These are phyloP conservation scores for Cubamyces lactineus DNA, from an alignment of 768 basidiomycete species.

Conservation along the genomic window DNA sequence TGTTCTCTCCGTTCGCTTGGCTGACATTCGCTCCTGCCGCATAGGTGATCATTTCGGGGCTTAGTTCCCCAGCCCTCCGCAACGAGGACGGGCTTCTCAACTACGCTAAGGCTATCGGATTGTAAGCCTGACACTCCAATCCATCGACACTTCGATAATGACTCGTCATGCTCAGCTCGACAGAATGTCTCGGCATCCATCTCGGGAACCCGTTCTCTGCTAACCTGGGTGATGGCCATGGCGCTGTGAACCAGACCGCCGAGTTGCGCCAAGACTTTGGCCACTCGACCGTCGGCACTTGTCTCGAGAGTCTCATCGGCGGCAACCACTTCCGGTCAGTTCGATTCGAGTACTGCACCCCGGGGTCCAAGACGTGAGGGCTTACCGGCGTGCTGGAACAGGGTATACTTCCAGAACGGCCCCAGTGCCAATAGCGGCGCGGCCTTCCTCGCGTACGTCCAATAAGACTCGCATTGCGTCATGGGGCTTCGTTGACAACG, in stretches of 20 bases:
- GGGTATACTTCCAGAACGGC: constrained; percentile 64
- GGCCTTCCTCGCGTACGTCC: constrained; percentile 60
- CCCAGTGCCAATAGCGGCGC: constrained; percentile 49
- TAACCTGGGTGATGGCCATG: constrained; percentile 55
- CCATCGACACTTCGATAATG: neutral
- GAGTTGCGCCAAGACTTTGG: constrained; percentile 51
- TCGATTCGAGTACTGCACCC: no score
- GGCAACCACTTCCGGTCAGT: constrained; percentile 52
- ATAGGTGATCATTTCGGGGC: constrained; percentile 66
- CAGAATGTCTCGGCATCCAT: constrained; percentile 45
- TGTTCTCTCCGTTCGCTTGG: neutral
- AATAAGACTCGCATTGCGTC: neutral
- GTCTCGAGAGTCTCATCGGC: constrained; percentile 47
- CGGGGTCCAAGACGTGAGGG: no score
- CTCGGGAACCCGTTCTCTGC: constrained; percentile 42
- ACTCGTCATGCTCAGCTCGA: constrained; percentile 42
- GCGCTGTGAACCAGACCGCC: constrained; percentile 46
- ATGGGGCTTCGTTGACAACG: neutral
- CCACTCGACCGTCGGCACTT: constrained; percentile 42
- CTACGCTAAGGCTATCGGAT: constrained; percentile 63
- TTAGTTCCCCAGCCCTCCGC: constrained; percentile 60
- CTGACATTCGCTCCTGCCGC: neutral
- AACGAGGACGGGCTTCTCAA: constrained; percentile 59
- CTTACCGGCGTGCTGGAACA: constrained; percentile 50
- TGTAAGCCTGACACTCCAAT: constrained; percentile 44